Base-by-base conservation (phyloP, 805 yeast genomes). In the Candida xiaguanensis region DNA sequence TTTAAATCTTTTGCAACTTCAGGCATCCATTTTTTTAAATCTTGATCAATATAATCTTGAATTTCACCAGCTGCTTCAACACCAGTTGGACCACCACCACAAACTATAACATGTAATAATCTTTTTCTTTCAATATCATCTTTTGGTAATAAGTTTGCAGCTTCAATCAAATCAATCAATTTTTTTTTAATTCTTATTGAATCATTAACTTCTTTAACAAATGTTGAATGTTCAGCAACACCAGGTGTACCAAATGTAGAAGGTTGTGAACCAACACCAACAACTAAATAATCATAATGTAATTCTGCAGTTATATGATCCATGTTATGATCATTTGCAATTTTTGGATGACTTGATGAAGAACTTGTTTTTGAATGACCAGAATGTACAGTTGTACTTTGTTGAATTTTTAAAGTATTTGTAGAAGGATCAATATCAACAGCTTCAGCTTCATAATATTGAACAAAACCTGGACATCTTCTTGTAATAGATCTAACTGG, bases 61-160 rank as follows among this genome's bases (percentile, higher is more conserved):
- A 90, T 70, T 67, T 91, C 97, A 56, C 95, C 98, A 50, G 97
- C 96, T 54, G 89, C 85, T 69, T 89, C 97, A 46, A 90, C 96
- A 70, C 98, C 98, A 31, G 98, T 90, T 60, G 98, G 97, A 48
- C 98, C 98, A 66, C 97, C 98, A 56, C 98, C 98, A 51, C 93
- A 95, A 47, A 91, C 95, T 46, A 91, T 90, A 53, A 89, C 82
- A 46, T 82, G 84, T 59, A 90, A 75, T 53, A 91, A 75, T 62
- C 95, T 79, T 66, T 80, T 77, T 66, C 97, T 80, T 61, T 86
- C 95, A 15, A 80, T 80, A 50, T 79, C 86, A 39, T 70, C 81
- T 51, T 75, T 76, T 42, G 93, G 86, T 51, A 89, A 75, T 48
- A 83, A 70, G 51, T 85, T 79, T 31, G 97, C 96, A 47, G 88